Base-by-base conservation (phyloP, 306 rosid species). In the Cucumis melo region DNA sequence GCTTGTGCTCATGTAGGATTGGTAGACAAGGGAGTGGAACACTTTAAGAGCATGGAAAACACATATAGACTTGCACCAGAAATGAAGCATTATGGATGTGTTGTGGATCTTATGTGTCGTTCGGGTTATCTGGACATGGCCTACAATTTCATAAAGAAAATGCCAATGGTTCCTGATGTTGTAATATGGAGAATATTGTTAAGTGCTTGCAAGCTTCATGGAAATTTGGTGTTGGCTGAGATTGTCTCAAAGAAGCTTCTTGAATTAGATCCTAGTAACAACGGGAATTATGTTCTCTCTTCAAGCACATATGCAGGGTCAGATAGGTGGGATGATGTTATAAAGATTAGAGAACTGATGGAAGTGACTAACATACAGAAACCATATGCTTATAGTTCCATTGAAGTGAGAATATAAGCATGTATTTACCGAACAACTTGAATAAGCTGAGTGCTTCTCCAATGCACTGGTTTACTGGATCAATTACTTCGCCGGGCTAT, bases 1-100 rank as follows among this genome's bases (percentile, higher is more conserved):
- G 92, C 96, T 16, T 91, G 97, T 62, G 83, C 92, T 81, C 97
- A 91, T 81, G 91, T 87, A 23, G 98, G 98, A 79, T 80, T 93
- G 77, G 92, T 89, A 21, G 91, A 89, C 64, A 78, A 83, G 80
- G 98, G 97, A 75, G 81, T 93, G 82, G 86, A 87, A 75, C 85
- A 86, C 80, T 91, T 87, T 61, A 86, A 86, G 63, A 88, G 88
- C 77, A 91, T 93, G 97, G 90, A 85, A 78, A 85, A 67, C 77
- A 83, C 81, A 83, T 80, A 89, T 78, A 89, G 87, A 81, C 80
- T 91, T 44, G 76, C 23, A 79, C 98, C 94, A 2, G 88, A 85
- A 85, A 90, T 87, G 96, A 93, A 91, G 82, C 98, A 91, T 61
- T 91, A 88, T 41, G 96, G 87, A 11, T 85, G 88, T 15, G 83